Evolutionary conservation across 2,329 filamentous ascomycete species (phyloP), one percentile per base, ranked within the genome.

Genomic region (Nothopassalora personata): DNA sequence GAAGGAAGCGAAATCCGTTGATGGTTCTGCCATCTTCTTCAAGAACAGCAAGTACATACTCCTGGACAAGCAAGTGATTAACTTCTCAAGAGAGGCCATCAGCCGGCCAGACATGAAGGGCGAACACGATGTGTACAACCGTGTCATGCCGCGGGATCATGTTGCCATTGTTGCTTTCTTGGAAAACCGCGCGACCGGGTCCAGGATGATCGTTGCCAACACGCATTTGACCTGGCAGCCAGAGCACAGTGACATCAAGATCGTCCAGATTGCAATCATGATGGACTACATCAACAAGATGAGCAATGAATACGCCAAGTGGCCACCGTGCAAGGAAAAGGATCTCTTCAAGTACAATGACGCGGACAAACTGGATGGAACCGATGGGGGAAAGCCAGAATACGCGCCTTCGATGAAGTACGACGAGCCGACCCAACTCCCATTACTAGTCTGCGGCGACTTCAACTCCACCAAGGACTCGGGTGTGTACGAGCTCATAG

Each of bases 61-160:
- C 60, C 83, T 99, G 27, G 93, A 97, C 77, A 97, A 97, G 79
- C 90, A 96, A 71, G 79, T 96, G 63, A 88, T 99, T 69, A 91
- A 97, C 74, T 96, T 97, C 72, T 87, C 89, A 39, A 88, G 90
- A 60, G 90, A 91, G 58, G 93, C 93, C 65, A 96, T 99, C 75
- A 94, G 95, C 72, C 83, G 94, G 65, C 90, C 92, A 2, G 94
- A 97, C 72, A 96, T 97, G 85, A 97, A 97, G 77, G 90, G 92
- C 58, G 91, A 96, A 70, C 90, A 96, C 71, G 94, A 99, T 70
- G 93, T 97, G 58, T 97, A 96, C 82, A 99, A 99, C 74, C 89
- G 94, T 30, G 89, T 99, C 61, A 97, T 97, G 94, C 92, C 93
- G 61, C 91, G 94, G 76, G 94, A 99, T 80, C 93, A 97, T 72